phyloP scores from a whole-genome alignment of 1,139 yeast genomes.

The Yamadazyma jaroonii region DNA sequence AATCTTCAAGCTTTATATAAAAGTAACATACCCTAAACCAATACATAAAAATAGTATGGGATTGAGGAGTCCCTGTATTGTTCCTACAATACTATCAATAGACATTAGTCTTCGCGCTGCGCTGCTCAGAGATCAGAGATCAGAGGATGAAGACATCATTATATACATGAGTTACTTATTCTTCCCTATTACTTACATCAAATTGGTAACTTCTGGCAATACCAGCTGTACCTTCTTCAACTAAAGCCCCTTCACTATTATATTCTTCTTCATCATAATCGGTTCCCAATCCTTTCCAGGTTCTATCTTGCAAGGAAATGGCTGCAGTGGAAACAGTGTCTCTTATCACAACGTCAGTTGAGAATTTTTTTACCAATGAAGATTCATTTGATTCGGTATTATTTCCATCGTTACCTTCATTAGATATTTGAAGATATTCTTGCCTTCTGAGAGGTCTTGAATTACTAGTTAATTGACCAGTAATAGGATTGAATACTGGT shows the following conservation, averaged over 20 bases:
- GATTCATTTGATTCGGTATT: slow-evolving; percentile 22
- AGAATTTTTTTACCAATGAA: slow-evolving; percentile 56
- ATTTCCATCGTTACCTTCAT: slow-evolving; percentile 15
- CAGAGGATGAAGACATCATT: background rate
- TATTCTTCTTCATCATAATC: slow-evolving; percentile 56
- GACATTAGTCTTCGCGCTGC: background rate
- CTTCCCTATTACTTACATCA: slow-evolving; percentile 17
- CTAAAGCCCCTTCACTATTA: slow-evolving; percentile 59
- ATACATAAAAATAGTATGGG: background rate
- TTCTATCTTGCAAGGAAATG: slow-evolving; percentile 61
- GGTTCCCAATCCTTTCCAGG: slow-evolving; percentile 92
- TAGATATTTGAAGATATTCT: slow-evolving; percentile 59
- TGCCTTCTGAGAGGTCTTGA: slow-evolving; percentile 73
- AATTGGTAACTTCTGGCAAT: slow-evolving; percentile 80
- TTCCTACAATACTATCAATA: slow-evolving; percentile 5
- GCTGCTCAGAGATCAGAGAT: too few species aligned
- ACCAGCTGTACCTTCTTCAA: slow-evolving; percentile 83
- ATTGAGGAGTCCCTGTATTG: background rate
- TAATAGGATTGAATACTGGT: slow-evolving; percentile 86
- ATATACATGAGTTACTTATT: background rate
- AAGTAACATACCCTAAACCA: slow-evolving; percentile 1
- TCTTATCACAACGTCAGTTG: slow-evolving; percentile 61
- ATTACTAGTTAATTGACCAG: slow-evolving; percentile 68
- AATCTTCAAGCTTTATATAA: background rate
- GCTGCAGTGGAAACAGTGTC: slow-evolving; percentile 92